Conservation (phyloP, 1,284 basidiomycete genomes). For the Apiotrichum montevideense region DNA sequence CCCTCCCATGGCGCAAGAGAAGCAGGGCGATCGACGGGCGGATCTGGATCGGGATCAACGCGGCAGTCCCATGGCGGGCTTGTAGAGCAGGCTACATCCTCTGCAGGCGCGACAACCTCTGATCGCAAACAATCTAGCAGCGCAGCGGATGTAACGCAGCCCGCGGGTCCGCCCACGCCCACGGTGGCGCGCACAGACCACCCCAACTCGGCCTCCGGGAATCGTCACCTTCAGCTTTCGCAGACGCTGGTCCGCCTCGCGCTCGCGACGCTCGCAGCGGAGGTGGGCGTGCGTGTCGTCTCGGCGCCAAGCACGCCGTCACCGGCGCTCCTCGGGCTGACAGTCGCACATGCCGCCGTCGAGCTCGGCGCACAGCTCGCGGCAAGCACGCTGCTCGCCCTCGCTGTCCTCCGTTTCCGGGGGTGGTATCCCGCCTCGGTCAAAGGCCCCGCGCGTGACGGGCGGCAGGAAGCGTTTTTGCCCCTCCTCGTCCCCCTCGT, state of each 20-base stretch:
- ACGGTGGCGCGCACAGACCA: too few relatives aligned
- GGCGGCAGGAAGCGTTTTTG: slow-evolving; percentile 30
- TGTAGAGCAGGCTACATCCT: too few relatives aligned
- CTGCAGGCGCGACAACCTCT: too few relatives aligned
- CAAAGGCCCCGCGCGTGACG: slow-evolving; percentile 17
- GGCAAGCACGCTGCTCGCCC: slow-evolving; percentile 22
- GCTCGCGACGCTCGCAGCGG: slow-evolving; percentile 24
- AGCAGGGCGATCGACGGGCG: too few relatives aligned
- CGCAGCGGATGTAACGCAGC: too few relatives aligned
- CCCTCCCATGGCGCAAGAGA: too few relatives aligned
- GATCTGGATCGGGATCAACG: too few relatives aligned
- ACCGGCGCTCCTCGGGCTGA: slow-evolving; percentile 9
- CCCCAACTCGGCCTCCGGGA: neutral
- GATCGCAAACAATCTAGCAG: too few relatives aligned
- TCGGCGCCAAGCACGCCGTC: neutral
- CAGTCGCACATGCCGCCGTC: slow-evolving; percentile 5
- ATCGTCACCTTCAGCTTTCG: neutral
- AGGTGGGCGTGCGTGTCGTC: slow-evolving; percentile 21
- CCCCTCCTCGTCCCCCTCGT: slow-evolving; percentile 69
- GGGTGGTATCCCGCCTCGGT: slow-evolving; percentile 24
- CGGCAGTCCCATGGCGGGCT: too few relatives aligned
- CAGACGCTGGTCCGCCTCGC: slow-evolving; percentile 13
- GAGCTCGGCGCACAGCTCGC: slow-evolving; percentile 36
- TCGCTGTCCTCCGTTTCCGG: slow-evolving; percentile 19
- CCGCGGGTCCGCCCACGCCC: too few relatives aligned